A percentile compares a stretch with the other conserved stretches of the same genome.
Evolutionary conservation across 768 basidiomycete species (phyloP).

Genomic region (Cytidiella melzeri): DNA sequence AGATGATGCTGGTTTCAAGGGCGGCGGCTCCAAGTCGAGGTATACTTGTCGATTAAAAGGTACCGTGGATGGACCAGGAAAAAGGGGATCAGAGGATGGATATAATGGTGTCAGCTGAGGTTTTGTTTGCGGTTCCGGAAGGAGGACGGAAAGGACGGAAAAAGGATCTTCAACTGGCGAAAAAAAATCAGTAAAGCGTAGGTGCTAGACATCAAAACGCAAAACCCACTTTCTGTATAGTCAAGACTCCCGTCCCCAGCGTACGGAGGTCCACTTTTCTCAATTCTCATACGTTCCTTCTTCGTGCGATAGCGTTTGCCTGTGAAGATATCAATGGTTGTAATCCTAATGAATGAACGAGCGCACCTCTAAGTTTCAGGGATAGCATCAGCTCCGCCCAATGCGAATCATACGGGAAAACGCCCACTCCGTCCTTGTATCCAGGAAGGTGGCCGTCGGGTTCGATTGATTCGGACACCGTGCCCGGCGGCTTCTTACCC

Average conservation of each 20-base stretch:
- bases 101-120: slow-evolving; percentile 56
- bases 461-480: slow-evolving; percentile 47
- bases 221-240: slow-evolving; percentile 56
- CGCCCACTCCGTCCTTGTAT: slow-evolving; percentile 67
- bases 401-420: slow-evolving; percentile 64
- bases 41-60: slow-evolving; percentile 9
- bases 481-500: slow-evolving; percentile 38
- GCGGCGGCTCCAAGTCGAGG: slow-evolving; percentile 6
- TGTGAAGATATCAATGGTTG: slow-evolving; percentile 23
- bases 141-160: slow-evolving; percentile 55
- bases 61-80: slow-evolving; percentile 25
- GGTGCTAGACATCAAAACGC: not conserved
- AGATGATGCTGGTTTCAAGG: slow-evolving; percentile 5
- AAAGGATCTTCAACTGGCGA: slow-evolving; percentile 73
- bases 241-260: slow-evolving; percentile 74
- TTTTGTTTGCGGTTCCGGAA: slow-evolving; percentile 49
- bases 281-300: slow-evolving; percentile 72
- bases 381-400: slow-evolving; percentile 69
- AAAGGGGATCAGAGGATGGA: slow-evolving; percentile 29
- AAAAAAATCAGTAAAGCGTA: not conserved
- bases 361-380: slow-evolving; percentile 67
- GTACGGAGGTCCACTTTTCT: slow-evolving; percentile 68
- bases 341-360: not conserved
- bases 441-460: slow-evolving; percentile 70
- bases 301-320: slow-evolving; percentile 78